phyloP scores from a whole-genome alignment of 176 grass and related monocot species.

The Guadua angustifolia region DNA sequence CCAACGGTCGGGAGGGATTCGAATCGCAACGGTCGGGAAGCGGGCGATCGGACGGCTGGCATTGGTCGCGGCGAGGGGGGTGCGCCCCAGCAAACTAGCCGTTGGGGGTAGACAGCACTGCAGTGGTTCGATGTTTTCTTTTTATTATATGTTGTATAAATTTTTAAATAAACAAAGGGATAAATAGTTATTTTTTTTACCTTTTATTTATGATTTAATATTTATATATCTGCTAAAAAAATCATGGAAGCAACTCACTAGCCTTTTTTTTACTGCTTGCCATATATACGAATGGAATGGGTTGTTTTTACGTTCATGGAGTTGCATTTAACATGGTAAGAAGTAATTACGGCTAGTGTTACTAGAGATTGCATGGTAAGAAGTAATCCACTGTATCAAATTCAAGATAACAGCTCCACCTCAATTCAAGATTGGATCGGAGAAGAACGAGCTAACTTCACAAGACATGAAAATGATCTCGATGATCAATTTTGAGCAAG shows the following conservation, averaged over 20 bases:
- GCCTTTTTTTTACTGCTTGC: background rate
- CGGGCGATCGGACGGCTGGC: constrained; percentile 55
- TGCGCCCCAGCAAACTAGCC: constrained; percentile 45
- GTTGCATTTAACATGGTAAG: background rate
- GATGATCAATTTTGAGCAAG: background rate
- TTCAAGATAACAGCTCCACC: background rate
- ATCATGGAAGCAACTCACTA: no score
- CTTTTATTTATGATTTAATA: no score
- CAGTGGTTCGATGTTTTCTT: no score
- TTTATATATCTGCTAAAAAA: no score
- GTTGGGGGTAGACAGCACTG: constrained; percentile 48
- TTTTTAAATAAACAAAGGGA: no score
- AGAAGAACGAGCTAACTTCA: background rate
- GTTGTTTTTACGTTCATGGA: background rate
- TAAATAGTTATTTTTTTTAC: no score
- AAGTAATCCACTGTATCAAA: background rate
- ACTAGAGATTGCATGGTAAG: background rate
- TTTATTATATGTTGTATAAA: no score
- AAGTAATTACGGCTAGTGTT: background rate
- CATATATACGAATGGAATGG: no score
- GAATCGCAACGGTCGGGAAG: constrained; percentile 66
- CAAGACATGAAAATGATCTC: background rate
- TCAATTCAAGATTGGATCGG: background rate
- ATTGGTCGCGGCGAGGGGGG: constrained; percentile 22
- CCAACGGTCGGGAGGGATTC: constrained; percentile 69